Percentiles rank a stretch among this genome's conserved stretches.
Evolutionary conservation across 306 rosid genomes (phyloP).

Genomic region (Acacia acuminata): DNA sequence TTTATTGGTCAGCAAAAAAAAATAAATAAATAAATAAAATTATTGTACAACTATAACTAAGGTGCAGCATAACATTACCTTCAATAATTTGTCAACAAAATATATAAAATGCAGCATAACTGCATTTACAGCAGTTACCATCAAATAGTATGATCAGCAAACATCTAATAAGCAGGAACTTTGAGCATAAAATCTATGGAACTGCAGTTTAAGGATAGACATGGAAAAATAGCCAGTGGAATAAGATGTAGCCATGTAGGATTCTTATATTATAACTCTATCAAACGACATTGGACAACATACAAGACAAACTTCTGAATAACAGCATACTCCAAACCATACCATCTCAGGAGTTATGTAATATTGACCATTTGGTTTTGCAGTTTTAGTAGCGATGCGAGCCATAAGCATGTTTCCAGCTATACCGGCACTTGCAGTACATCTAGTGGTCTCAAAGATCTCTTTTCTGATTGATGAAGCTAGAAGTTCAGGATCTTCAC

Average conservation of each 20-base stretch:
- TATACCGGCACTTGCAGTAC: conserved; percentile 91
- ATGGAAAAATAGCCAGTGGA: neutral
- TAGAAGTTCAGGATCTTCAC: conserved; percentile 63
- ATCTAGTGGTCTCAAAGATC: conserved; percentile 75
- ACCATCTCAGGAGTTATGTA: conserved; percentile 74
- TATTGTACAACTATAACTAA: neutral
- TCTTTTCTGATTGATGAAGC: conserved; percentile 77
- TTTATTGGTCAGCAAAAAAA: conserved; percentile 2
- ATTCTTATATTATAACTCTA: neutral
- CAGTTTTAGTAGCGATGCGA: conserved; percentile 92
- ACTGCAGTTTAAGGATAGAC: neutral
- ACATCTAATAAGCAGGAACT: conserved; percentile 16
- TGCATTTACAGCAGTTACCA: conserved; percentile 17
- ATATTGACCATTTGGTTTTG: conserved; percentile 96
- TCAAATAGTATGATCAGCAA: conserved; percentile 24
- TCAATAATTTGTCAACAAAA: neutral
- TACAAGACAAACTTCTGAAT: conserved; percentile 17
- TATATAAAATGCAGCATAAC: neutral
- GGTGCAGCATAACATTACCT: neutral
- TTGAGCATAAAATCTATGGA: conserved; percentile 26
- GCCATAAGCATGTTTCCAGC: conserved; percentile 90
- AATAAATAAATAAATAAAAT: no score
- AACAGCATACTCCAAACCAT: conserved; percentile 29
- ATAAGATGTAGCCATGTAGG: neutral
- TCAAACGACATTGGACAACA: conserved; percentile 13